Conservation (phyloP, 768 basidiomycete species). For the Russula lepida region DNA sequence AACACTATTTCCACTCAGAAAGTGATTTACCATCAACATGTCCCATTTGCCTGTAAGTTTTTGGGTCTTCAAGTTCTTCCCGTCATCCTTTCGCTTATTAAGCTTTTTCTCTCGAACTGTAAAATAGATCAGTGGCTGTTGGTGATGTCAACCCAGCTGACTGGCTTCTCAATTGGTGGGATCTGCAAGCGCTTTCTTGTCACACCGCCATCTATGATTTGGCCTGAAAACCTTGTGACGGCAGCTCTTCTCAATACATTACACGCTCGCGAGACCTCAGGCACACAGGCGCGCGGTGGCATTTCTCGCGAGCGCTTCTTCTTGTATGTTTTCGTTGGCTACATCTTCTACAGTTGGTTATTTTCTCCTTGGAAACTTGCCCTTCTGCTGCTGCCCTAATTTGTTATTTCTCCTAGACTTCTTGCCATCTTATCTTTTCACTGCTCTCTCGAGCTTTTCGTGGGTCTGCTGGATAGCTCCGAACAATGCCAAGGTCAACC, state of each 20-base stretch:
- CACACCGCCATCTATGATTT: slow-evolving; percentile 38
- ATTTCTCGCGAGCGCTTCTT: slow-evolving; percentile 49
- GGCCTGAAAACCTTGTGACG: slow-evolving; percentile 37
- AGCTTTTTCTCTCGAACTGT: not conserved
- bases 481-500: slow-evolving; percentile 58
- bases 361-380: slow-evolving; percentile 54
- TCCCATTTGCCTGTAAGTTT: slow-evolving; percentile 29
- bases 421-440: slow-evolving; percentile 12
- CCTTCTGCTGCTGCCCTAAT: not conserved
- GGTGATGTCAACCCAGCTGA: slow-evolving; percentile 35
- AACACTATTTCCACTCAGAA: slow-evolving; percentile 40
- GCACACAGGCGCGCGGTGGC: slow-evolving; percentile 38
- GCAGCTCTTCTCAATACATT: slow-evolving; percentile 40
- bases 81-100: not conserved
- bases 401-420: not conserved
- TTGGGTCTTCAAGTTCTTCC: not conserved
- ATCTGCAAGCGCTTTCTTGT: slow-evolving; percentile 39
- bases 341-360: slow-evolving; percentile 43
- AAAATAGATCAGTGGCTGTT: slow-evolving; percentile 30
- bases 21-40: slow-evolving; percentile 36
- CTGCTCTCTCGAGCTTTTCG: slow-evolving; percentile 30
- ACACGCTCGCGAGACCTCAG: slow-evolving; percentile 32
- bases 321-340: slow-evolving; percentile 34
- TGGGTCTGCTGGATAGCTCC: slow-evolving; percentile 66
- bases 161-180: slow-evolving; percentile 38